Conservation (phyloP, 306 rosid genomes). For the Glycine tomentella region DNA sequence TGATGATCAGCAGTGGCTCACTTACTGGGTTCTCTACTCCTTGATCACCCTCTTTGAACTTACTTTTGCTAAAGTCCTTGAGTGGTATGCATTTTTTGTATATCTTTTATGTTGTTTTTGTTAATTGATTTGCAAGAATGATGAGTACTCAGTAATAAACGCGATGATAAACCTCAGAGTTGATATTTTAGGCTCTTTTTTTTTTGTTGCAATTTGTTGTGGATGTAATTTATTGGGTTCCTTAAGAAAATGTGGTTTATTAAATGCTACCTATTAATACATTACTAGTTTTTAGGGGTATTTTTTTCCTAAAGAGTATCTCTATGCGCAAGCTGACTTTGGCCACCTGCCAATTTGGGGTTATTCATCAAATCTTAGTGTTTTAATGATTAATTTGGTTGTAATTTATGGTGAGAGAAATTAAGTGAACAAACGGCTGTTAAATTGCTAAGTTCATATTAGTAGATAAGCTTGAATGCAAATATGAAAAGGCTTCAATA, state of each 20-base stretch:
- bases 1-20: conserved; percentile 98
- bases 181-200: conserved; percentile 30
- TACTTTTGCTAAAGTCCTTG: conserved; percentile 82
- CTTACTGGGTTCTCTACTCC: conserved; percentile 96
- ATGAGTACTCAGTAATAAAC: conserved; percentile 18
- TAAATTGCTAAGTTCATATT: background rate
- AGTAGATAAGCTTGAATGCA: background rate
- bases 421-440: background rate
- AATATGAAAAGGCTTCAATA: background rate
- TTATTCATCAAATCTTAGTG: conserved; percentile 23
- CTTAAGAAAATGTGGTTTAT: conserved; percentile 26
- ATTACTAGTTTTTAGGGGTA: background rate
- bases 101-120: background rate
- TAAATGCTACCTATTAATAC: background rate
- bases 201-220: background rate
- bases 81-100: conserved; percentile 62
- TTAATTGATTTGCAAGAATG: conserved; percentile 17
- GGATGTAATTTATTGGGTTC: background rate
- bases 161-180: conserved; percentile 5
- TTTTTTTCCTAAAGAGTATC: background rate
- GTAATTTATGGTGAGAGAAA: conserved; percentile 3
- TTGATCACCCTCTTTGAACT: conserved; percentile 93
- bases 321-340: background rate
- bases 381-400: conserved; percentile 19
- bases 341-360: conserved; percentile 33